Evolutionary conservation across 805 yeast species (phyloP).

Genomic region (Saccharomycopsis malanga): DNA sequence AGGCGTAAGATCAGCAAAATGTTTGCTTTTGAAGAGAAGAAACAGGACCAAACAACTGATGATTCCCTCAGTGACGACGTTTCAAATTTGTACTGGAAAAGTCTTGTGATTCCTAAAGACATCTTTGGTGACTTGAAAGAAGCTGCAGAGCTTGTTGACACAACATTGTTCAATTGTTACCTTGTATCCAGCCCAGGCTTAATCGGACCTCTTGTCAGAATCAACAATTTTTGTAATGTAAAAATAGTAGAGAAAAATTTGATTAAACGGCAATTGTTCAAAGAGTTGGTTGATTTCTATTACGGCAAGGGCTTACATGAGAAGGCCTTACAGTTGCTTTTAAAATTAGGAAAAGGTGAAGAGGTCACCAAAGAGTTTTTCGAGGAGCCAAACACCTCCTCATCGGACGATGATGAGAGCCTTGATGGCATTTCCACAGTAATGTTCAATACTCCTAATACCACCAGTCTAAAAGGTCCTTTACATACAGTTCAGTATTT

Average conservation of each 20-base stretch:
- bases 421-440: conserved; percentile 21
- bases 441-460: not conserved
- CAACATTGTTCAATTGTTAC: conserved; percentile 72
- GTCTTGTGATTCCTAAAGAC: conserved; percentile 23
- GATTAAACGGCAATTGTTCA: conserved; percentile 24
- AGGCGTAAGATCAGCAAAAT: conserved; percentile 38
- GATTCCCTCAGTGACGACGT: not conserved
- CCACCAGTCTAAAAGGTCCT: conserved; percentile 31
- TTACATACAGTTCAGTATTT: conserved; percentile 48
- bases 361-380: not conserved
- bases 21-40: conserved; percentile 21
- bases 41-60: conserved; percentile 4
- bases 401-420: not conserved
- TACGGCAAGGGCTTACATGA: conserved; percentile 23
- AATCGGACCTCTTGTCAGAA: conserved; percentile 75
- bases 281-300: conserved; percentile 19
- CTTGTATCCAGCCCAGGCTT: conserved; percentile 59
- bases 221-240: conserved; percentile 67
- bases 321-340: conserved; percentile 59
- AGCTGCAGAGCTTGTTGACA: conserved; percentile 54
- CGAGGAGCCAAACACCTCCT: not conserved
- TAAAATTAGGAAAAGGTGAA: conserved; percentile 28
- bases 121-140: conserved; percentile 28
- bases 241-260: conserved; percentile 52
- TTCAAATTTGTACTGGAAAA: conserved; percentile 27